Evolutionary conservation across 2,329 filamentous ascomycete genomes (phyloP), one percentile per base, ranked within the genome.

Genomic region (Aspergillus niger): DNA sequence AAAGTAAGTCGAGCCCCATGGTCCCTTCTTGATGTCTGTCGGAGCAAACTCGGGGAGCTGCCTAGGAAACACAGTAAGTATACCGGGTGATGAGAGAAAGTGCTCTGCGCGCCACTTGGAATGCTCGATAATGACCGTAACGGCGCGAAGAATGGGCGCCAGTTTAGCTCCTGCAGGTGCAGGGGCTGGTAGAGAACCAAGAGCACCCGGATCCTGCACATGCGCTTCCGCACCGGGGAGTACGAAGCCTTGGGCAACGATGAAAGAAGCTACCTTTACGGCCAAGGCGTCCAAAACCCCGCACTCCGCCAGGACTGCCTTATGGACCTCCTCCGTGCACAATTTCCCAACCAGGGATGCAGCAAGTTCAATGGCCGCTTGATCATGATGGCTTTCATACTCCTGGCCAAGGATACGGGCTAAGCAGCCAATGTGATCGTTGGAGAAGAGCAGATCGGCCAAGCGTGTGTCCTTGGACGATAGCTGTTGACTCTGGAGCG

Each of bases 241-340:
- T n/a, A 91, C 87, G 63, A 88, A 84, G 8, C 89, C 89, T 62
- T 87, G 83, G 5, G 85, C 81, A 2, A 90, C 86, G 44, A 89
- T 85, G 70, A 91, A 89, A 58, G 83, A 87, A 55, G 86, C 91
- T 60, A 98, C 78, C 66, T 88, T 88, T 5, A 86, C 83, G 26
- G 91, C 89, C 28, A 98, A 82, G 11, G 89, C 85, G 76, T 97
- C 91, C 36, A 98, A 80, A 26, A 96, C 83, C 5, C 91, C 91
- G 10, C 82, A 83, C 39, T 88, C 88, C 10, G 91, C 85, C 57
- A 98, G 78, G n/a, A 84, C 79, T 62, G 86, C 84, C 74, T 91
- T 91, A 63, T 95, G 87, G 10, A 79, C 78, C 61, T 92, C 88
- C 63, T 89, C 86, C 17, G 81, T 82, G 70, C 91, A 95, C n/a